A percentile compares a stretch with the other conserved stretches of the same genome.
phyloP scores from a whole-genome alignment of 768 basidiomycete species.

The Pisolithus albus region DNA sequence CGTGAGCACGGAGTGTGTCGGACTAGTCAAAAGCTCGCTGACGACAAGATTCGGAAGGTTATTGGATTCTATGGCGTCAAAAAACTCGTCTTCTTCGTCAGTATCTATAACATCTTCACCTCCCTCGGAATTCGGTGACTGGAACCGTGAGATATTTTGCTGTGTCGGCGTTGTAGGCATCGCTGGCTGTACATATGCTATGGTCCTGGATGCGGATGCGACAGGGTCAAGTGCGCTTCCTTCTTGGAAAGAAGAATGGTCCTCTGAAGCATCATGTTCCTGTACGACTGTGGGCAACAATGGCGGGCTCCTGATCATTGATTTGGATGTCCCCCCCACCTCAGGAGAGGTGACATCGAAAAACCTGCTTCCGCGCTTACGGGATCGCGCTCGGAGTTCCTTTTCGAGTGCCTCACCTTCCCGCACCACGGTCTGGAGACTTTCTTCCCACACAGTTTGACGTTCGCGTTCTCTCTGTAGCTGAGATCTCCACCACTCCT shows the following conservation, averaged over 20 bases:
- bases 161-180: constrained; percentile 18
- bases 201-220: constrained; percentile 1
- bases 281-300: constrained; percentile 5
- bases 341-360: constrained; percentile 34
- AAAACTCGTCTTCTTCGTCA: constrained; percentile 93
- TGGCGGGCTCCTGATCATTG: constrained; percentile 14
- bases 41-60: constrained; percentile 71
- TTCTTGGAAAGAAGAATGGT: constrained; percentile 15
- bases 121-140: constrained; percentile 18
- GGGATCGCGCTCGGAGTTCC: constrained; percentile 59
- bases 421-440: constrained; percentile 73
- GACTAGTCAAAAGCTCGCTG: constrained; percentile 52
- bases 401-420: constrained; percentile 81
- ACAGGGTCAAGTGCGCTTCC: constrained; percentile 10
- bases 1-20: constrained; percentile 28
- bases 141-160: constrained; percentile 13
- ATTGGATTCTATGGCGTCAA: constrained; percentile 89
- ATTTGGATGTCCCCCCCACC: constrained; percentile 14
- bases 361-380: constrained; percentile 53
- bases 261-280: constrained; percentile 16
- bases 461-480: constrained; percentile 58
- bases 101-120: constrained; percentile 40
- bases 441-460: constrained; percentile 83
- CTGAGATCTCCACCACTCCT: constrained; percentile 67
- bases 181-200: constrained; percentile 1